Base-by-base conservation (phyloP, 257 asterid genomes). In the Euphrasia confusa region DNA sequence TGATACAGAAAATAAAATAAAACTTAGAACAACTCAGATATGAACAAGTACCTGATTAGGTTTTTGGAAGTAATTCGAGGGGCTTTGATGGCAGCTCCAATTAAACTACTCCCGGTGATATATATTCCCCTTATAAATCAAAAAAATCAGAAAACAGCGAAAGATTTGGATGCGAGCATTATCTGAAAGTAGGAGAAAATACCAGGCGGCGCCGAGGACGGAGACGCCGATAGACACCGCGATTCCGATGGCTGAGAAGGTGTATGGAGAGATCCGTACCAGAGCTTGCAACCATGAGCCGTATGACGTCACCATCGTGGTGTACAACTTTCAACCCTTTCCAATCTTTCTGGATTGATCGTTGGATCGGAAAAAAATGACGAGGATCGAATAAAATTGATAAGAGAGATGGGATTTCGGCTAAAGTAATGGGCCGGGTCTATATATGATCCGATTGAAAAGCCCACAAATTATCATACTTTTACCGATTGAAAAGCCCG, bases 151-250 rank as follows among this genome's bases (percentile, higher is more conserved):
- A 55, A 18, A 1, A 24, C 47, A 54, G 60, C 39, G n/a, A 44
- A 37, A 9, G 3, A 40, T 7, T 11, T 0, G 0, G 18, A 44
- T 15, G 42, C 56, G 37, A 47, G 61, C 6, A n/a, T 48, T 37
- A 37, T 28, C 2, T 0, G 59, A 56, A 44, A n/a, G 15, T 13
- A 11, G 7, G 60, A 21, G 56, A 15, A 52, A n/a, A 17, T 80
- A 93, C 97, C 97, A 93, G 35, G 99, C 97, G 33, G 99, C 99
- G 39, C 99, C 99, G 73, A 92, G 97, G 48, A 92, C 99, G 4
- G 99, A 92, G 66, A 92, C 99, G 21, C 99, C 99, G 54, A 92
- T 89, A 7, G 99, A 82, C 56, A 92, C 61, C 26, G 99, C 95
- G 55, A 92, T 92, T 63, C 99, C 99, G 68, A 92, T 60, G 75